Conservation (phyloP, 441 rosid genomes). For the Erysimum cheiri region DNA sequence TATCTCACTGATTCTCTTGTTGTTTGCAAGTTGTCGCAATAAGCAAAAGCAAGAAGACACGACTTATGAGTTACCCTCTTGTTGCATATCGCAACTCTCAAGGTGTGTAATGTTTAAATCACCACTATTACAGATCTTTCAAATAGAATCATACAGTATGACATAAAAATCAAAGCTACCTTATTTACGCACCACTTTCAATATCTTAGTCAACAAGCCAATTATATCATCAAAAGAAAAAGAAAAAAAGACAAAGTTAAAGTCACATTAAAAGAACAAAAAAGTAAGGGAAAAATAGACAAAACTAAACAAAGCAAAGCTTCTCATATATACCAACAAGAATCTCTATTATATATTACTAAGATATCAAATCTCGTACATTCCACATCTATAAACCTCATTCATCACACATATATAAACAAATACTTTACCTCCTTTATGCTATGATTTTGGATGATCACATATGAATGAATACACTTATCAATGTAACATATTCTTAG, state of each 20-base stretch:
- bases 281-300: conserved; percentile 3
- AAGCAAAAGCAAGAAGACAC: too few species aligned
- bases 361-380: conserved; percentile 11
- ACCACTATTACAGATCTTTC: background rate
- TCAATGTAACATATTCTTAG: conserved; percentile 20
- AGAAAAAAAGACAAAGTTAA: conserved; percentile 44
- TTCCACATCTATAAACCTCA: conserved; percentile 23
- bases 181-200: conserved; percentile 29
- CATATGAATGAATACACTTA: conserved; percentile 7
- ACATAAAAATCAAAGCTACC: conserved; percentile 21
- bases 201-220: conserved; percentile 47
- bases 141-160: conserved; percentile 24
- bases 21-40: too few species aligned
- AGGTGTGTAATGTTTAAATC: background rate
- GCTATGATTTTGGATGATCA: conserved; percentile 24
- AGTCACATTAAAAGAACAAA: conserved; percentile 46
- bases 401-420: conserved; percentile 25
- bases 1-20: too few species aligned
- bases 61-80: too few species aligned
- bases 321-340: conserved; percentile 34
- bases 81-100: background rate
- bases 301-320: conserved; percentile 2
- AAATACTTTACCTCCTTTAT: conserved; percentile 18
- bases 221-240: conserved; percentile 39
- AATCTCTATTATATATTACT: conserved; percentile 27